Evolutionary conservation across 768 basidiomycete species (phyloP), one percentile per base, ranked within the genome.

Genomic region (Amanita jacksonii): DNA sequence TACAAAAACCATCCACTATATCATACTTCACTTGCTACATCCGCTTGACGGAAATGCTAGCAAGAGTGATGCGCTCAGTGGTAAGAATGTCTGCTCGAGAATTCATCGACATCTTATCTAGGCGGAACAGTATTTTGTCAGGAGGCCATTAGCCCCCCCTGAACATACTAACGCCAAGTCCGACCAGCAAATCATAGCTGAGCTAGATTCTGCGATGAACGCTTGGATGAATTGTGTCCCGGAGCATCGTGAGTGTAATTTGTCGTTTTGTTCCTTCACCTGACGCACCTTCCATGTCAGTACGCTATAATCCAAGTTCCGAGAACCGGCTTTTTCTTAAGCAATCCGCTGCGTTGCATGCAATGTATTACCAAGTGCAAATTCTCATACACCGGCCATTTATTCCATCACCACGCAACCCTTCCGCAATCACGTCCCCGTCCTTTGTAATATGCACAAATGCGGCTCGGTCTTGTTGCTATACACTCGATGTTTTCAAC

Each of bases 401-500:
- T 59, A 81, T 91, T 45, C 83, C 84, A 0, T 74, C 74, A 0
- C 73, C 77, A 2, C 63, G 70, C 35, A 77, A 77, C 45, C 69
- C 59, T 8, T 51, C 52, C 7, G 56, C 62, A 4, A 48, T 58
- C 1, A 55, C 60, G 0, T 70, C 80, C 39, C 79, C 82, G 64
- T 54, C 86, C 0, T 66, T 90, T 24, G 84, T 85, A 0, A 89
- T 91, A 42, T 90, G 87, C 58, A 78, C 81, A n/a, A 90, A 89
- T 48, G 79, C 89, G 0, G 84, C 89, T 1, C 69, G 85, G 6
- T 85, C 84, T 1, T 81, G 75, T 47, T 75, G 74, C 30, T 84
- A 82, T 54, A 72, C 91, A 22, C 58, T 84, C 15, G 85, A 88
- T 61, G 49, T 62, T 41, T 64, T 67, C 49, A 62, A 68, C 38